These are phyloP conservation scores for Apiospora hydei DNA, from an alignment of 2,329 filamentous ascomycete genomes.

Conservation along the genomic window DNA sequence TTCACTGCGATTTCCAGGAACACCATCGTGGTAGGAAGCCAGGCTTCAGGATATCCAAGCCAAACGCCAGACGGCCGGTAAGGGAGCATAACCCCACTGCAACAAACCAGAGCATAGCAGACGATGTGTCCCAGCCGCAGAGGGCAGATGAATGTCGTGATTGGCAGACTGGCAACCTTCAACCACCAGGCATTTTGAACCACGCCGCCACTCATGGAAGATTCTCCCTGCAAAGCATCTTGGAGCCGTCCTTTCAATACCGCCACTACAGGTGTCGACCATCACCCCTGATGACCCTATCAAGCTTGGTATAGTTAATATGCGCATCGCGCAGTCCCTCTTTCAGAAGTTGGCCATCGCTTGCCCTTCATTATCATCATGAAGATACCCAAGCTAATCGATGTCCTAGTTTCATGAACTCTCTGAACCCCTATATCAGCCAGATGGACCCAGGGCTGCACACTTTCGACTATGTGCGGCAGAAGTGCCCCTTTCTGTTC, in stretches of 20 bases:
- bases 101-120: background rate
- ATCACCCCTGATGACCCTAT: slow-evolving; percentile 39
- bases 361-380: background rate
- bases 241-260: slow-evolving; percentile 24
- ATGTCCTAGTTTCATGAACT: slow-evolving; percentile 44
- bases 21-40: slow-evolving; percentile 50
- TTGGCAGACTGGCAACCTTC: slow-evolving; percentile 35
- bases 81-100: background rate
- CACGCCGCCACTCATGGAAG: slow-evolving; percentile 43
- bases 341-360: slow-evolving; percentile 37
- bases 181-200: slow-evolving; percentile 44
- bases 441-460: slow-evolving; percentile 48
- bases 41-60: slow-evolving; percentile 40
- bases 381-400: background rate
- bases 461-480: slow-evolving; percentile 46
- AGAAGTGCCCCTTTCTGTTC: slow-evolving; percentile 46
- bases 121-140: slow-evolving; percentile 4
- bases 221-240: slow-evolving; percentile 45
- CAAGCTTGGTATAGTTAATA: slow-evolving; percentile 36
- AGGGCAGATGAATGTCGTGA: slow-evolving; percentile 23
- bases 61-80: background rate
- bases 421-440: slow-evolving; percentile 49
- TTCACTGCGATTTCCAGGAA: slow-evolving; percentile 47
- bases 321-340: slow-evolving; percentile 39
- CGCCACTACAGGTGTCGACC: background rate